Percentiles rank a stretch among this genome's conserved stretches.
Evolutionary conservation across 176 grass and related monocot genomes (phyloP).

Genomic region (Neostapfia colusana): DNA sequence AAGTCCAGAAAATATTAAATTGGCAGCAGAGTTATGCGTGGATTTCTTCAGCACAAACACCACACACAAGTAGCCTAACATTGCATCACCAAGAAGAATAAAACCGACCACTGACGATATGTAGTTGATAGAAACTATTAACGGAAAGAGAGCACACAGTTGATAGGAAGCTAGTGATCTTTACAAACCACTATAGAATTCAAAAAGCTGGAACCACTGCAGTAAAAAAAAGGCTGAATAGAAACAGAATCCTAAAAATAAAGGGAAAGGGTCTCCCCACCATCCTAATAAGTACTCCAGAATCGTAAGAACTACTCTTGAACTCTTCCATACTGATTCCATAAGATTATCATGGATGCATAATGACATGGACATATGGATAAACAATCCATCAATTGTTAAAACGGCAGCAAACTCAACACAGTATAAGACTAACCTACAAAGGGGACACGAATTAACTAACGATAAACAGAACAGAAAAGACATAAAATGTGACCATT

Average conservation of each 20-base stretch:
- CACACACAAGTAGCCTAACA: background rate
- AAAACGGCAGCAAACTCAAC: constrained; percentile 22
- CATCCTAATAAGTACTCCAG: background rate
- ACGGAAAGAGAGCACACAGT: background rate
- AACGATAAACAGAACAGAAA: constrained; percentile 42
- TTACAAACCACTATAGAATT: background rate
- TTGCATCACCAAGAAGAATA: background rate
- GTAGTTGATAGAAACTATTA: background rate
- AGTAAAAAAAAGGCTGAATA: background rate
- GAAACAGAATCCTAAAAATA: background rate
- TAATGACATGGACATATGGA: constrained; percentile 12
- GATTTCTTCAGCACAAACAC: background rate
- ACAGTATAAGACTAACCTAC: constrained; percentile 52
- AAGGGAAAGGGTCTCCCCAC: background rate
- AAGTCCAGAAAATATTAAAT: background rate
- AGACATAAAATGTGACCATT: constrained; percentile 21
- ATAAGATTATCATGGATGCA: constrained; percentile 29
- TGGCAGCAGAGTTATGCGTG: background rate
- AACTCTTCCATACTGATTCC: background rate
- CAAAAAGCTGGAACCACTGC: background rate
- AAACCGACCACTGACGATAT: background rate
- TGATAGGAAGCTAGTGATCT: background rate
- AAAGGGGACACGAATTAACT: constrained; percentile 40
- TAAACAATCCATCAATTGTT: constrained; percentile 44
- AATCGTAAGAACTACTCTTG: background rate